Evolutionary conservation across 352 stramenopile genomes (phyloP), one percentile per base, ranked within the genome.

Genomic region (Thalassiosira exigua): DNA sequence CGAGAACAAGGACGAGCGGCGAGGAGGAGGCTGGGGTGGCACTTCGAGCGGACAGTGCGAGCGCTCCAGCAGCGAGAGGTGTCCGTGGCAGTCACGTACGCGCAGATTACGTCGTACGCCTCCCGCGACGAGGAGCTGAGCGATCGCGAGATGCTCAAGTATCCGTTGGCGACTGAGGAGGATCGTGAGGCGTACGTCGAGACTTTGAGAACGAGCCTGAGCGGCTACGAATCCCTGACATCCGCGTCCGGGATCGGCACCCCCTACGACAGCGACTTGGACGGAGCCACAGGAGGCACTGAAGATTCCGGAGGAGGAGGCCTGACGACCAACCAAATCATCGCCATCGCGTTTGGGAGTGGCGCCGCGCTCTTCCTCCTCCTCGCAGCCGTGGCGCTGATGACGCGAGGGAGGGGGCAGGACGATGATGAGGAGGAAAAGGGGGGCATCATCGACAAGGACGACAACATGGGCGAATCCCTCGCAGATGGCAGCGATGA

Each of bases 401-500:
- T 69, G 61, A 75, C 41, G 30, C 42, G 60, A 19, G 60, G 74
- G 42, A 61, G 53, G 33, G 62, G 62, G 4, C 50, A 64, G 32
- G 32, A 42, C 3, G 57, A 14, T 33, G 52, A 14, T 14, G 60
- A 64, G 83, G 85, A 33, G 81, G 85, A 26, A 75, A 64, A 12
- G 79, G 71, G 0, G 75, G 84, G 29, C 66, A 74, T 33, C 89
- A 80, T 4, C n/a, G n/a, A n/a, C n/a, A n/a, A n/a, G n/a, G n/a
- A n/a, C n/a, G n/a, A n/a, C n/a, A n/a, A n/a, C n/a, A n/a, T n/a
- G n/a, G n/a, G n/a, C n/a, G 60, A 88, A 26, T 92, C 85, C 2
- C 81, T 79, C 22, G 88, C 84, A 2, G 85, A 82, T 51, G 88
- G 83, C 9, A 93, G n/a, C 88, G 11, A 70, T 91, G 54, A 85